A percentile compares a stretch with the other conserved stretches of the same genome.
These are phyloP conservation scores for Globisporangium megalacanthum DNA, from an alignment of 352 stramenopile genomes.

Conservation along the genomic window DNA sequence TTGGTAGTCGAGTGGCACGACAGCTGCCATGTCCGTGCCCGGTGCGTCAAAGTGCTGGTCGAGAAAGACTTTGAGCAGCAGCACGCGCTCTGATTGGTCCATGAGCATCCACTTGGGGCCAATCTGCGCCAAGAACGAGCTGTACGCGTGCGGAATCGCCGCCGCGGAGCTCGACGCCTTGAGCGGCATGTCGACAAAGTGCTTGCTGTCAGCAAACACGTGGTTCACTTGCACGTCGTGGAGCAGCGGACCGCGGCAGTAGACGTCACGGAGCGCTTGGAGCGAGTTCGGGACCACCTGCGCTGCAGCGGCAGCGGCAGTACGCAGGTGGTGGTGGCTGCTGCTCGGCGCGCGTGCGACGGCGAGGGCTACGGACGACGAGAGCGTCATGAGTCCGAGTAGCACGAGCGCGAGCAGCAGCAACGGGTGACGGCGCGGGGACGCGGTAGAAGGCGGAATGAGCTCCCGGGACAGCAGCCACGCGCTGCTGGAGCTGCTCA, in stretches of 20 bases:
- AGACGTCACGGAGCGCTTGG: conserved; percentile 35
- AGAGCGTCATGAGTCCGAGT: not conserved
- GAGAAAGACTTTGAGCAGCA: conserved; percentile 58
- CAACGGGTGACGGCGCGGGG: not conserved
- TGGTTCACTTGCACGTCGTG: conserved; percentile 64
- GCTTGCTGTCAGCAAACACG: conserved; percentile 88
- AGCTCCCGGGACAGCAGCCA: no score
- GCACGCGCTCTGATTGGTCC: conserved; percentile 3
- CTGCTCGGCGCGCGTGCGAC: no score
- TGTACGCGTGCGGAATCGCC: conserved; percentile 59
- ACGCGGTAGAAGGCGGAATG: no score
- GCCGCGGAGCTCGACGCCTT: conserved; percentile 66
- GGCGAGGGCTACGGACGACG: no score
- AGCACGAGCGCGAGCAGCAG: not conserved
- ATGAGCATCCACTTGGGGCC: no score
- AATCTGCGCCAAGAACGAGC: conserved; percentile 26
- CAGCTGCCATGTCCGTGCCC: conserved; percentile 64
- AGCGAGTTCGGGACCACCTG: not conserved
- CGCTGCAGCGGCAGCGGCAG: no score
- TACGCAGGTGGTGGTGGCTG: no score
- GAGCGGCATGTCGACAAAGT: conserved; percentile 93
- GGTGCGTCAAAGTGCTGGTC: conserved; percentile 76
- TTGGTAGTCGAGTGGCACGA: conserved; percentile 69
- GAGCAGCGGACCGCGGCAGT: conserved; percentile 59
- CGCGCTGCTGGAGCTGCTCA: no score